phyloP scores from a whole-genome alignment of 805 yeast genomes.

The Yarrowia keelungensis region DNA sequence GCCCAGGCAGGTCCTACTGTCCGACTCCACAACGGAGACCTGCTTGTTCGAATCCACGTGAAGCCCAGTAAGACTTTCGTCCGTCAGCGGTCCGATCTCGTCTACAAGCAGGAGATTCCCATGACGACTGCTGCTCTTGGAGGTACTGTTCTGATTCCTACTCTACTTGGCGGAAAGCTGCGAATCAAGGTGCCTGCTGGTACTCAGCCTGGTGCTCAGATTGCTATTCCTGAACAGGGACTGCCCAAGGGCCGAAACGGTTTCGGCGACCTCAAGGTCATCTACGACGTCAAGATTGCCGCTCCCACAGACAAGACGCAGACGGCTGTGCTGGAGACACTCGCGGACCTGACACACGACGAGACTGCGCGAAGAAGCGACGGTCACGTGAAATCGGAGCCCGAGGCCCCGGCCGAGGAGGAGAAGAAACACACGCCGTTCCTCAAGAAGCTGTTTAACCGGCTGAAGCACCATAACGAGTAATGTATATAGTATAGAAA shows the following conservation, averaged over 20 bases:
- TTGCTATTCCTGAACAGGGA: conserved; percentile 85
- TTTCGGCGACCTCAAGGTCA: conserved; percentile 83
- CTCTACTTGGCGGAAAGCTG: conserved; percentile 78
- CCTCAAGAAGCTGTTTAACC: conserved; percentile 49
- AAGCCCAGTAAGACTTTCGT: conserved; percentile 73
- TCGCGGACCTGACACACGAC: conserved; percentile 91
- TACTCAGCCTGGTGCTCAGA: conserved; percentile 74
- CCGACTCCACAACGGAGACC: conserved; percentile 79
- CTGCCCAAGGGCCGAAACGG: conserved; percentile 68
- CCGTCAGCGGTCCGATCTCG: conserved; percentile 70
- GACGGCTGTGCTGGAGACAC: conserved; percentile 86
- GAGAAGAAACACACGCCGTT: conserved; percentile 43
- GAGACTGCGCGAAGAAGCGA: conserved; percentile 72
- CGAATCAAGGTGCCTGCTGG: conserved; percentile 85
- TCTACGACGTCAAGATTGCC: conserved; percentile 71
- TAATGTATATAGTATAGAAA: conserved; percentile 28
- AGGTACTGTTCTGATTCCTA: conserved; percentile 89
- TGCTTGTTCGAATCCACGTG: conserved; percentile 81
- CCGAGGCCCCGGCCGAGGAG: conserved; percentile 24
- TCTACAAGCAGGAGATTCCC: conserved; percentile 71
- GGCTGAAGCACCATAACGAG: conserved; percentile 47
- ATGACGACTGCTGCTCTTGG: conserved; percentile 98
- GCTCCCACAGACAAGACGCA: conserved; percentile 84
- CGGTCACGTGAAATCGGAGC: conserved; percentile 47
- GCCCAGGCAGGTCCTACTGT: conserved; percentile 76